Conservation (phyloP, 2,329 filamentous ascomycete genomes). For the Fusarium nodosum region DNA sequence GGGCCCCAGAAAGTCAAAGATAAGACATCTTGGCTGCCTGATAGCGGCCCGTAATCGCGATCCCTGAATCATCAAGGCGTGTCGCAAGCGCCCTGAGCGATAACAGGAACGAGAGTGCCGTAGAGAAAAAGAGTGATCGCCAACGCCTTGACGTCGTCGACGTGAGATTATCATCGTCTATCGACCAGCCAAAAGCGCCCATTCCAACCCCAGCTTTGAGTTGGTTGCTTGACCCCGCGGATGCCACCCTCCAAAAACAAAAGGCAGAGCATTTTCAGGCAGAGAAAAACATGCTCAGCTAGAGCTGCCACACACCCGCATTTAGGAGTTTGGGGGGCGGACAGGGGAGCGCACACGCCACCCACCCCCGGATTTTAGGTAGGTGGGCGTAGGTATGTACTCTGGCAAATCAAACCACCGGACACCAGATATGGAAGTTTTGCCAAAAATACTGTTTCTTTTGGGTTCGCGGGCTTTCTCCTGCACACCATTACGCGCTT, state of each 20-base stretch:
- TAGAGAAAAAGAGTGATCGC: conserved; percentile 23
- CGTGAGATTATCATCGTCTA: conserved; percentile 24
- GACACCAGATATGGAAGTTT: conserved; percentile 28
- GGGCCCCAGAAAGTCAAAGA: conserved; percentile 37
- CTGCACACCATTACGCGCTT: conserved; percentile 38
- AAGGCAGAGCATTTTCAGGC: conserved; percentile 17
- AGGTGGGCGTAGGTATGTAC: background rate
- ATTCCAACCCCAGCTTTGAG: conserved; percentile 41
- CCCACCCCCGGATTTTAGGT: conserved; percentile 41
- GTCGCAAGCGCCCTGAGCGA: conserved; percentile 23
- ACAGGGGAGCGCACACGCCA: conserved; percentile 35
- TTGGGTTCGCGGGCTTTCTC: conserved; percentile 34
- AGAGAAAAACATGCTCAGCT: conserved; percentile 17
- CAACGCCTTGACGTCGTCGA: conserved; percentile 38
- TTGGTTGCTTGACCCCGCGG: conserved; percentile 30
- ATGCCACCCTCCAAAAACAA: conserved; percentile 40
- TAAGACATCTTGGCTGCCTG: conserved; percentile 35
- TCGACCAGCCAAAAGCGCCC: conserved; percentile 39
- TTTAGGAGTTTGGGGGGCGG: conserved; percentile 20
- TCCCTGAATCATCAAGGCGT: conserved; percentile 7
- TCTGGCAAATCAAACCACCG: conserved; percentile 12
- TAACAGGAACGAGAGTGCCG: conserved; percentile 16
- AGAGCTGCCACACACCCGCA: conserved; percentile 31
- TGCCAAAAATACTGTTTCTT: conserved; percentile 33
- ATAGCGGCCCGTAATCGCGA: conserved; percentile 31